phyloP scores from a whole-genome alignment of 306 rosid species.

The Luffa acutangula region DNA sequence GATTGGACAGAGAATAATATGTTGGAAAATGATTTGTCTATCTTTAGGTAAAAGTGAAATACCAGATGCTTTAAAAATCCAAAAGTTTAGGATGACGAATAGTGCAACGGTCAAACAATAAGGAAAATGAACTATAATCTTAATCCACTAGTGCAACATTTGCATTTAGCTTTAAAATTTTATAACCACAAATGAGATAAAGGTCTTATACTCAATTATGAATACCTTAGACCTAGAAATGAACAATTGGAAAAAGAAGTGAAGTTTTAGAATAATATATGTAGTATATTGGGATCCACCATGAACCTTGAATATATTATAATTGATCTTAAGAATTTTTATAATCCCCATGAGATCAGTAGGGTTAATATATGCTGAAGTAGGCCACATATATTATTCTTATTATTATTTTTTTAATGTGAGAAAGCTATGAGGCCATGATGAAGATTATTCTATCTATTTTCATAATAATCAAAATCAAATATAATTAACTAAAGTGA shows the following conservation, averaged over 20 bases:
- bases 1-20: no score
- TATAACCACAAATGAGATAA: no score
- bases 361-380: neutral
- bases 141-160: no score
- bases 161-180: no score
- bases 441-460: neutral
- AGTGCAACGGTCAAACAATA: no score
- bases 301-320: neutral
- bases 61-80: no score
- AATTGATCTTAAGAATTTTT: neutral
- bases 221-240: neutral
- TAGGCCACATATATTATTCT: neutral
- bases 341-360: neutral
- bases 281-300: neutral
- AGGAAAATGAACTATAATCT: neutral
- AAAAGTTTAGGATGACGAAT: neutral
- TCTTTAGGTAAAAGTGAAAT: no score
- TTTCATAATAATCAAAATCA: neutral
- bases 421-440: neutral
- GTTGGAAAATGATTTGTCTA: no score
- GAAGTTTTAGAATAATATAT: neutral
- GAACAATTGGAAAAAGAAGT: neutral
- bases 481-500: neutral
- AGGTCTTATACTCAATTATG: no score
- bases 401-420: neutral